A percentile compares a stretch with the other conserved stretches of the same genome.
Conservation (phyloP, 2,329 filamentous ascomycete genomes). For the Clonostachys rhizophaga region DNA sequence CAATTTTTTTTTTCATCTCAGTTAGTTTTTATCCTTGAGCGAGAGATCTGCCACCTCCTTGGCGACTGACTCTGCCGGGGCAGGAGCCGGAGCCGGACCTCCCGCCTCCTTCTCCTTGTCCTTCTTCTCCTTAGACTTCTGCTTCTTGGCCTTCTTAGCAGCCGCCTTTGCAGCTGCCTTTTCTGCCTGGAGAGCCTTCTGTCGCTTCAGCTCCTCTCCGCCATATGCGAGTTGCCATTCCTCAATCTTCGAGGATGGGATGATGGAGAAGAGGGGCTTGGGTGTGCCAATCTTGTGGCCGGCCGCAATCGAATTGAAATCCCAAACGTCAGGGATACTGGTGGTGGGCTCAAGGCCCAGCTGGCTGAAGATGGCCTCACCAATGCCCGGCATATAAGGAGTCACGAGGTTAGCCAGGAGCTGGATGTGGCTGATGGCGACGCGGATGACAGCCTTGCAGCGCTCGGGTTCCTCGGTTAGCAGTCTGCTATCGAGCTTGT, state of each 20-base stretch:
- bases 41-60: too few species aligned
- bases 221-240: slow-evolving; percentile 80
- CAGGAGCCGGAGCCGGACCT: too few species aligned
- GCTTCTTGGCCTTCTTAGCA: slow-evolving; percentile 44
- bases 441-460: slow-evolving; percentile 59
- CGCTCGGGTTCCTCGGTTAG: slow-evolving; percentile 49
- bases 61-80: too few species aligned
- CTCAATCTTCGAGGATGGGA: slow-evolving; percentile 75
- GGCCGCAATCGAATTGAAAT: slow-evolving; percentile 53
- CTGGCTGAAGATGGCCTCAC: slow-evolving; percentile 71
- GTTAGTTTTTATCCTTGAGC: too few species aligned
- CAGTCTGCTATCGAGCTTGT: slow-evolving; percentile 49
- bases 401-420: slow-evolving; percentile 74
- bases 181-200: slow-evolving; percentile 54
- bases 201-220: slow-evolving; percentile 60
- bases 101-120: slow-evolving; percentile 1
- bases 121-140: slow-evolving; percentile 37
- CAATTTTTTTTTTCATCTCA: too few species aligned
- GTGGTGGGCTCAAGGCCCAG: slow-evolving; percentile 46
- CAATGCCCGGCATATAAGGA: slow-evolving; percentile 82
- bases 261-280: slow-evolving; percentile 74
- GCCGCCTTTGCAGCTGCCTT: slow-evolving; percentile 47
- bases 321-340: slow-evolving; percentile 59
- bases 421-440: slow-evolving; percentile 80
- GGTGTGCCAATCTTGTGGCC: slow-evolving; percentile 81